Conservation (phyloP, 1,284 basidiomycete genomes). For the Heterobasidion parviporum region DNA sequence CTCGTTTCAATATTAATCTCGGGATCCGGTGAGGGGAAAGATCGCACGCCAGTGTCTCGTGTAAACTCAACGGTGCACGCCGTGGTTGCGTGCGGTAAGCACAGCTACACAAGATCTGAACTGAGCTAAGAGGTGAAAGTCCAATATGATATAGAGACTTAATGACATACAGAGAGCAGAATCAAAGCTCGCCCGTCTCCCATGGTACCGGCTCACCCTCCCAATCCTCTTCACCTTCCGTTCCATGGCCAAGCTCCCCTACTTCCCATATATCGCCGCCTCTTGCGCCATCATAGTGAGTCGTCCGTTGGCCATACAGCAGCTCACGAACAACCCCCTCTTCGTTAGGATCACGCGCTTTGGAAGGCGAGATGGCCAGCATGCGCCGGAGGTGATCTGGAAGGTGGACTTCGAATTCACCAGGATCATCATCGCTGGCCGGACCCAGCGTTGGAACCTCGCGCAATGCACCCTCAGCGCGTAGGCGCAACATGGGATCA, state of each 20-base stretch:
- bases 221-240: constrained; percentile 66
- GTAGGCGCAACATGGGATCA: constrained; percentile 7
- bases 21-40: no score
- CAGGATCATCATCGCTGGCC: constrained; percentile 15
- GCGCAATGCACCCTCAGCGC: constrained; percentile 4
- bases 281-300: constrained; percentile 48
- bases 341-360: constrained; percentile 34
- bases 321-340: constrained; percentile 49
- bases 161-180: constrained; percentile 10
- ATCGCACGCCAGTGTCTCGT: no score
- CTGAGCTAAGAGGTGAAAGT: not conserved
- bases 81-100: no score
- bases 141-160: constrained; percentile 5
- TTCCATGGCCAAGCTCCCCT: constrained; percentile 40
- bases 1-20: not conserved
- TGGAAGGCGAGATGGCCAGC: constrained; percentile 46
- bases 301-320: constrained; percentile 47
- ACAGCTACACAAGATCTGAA: not conserved
- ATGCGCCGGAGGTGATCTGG: constrained; percentile 58
- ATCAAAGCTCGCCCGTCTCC: constrained; percentile 63
- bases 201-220: constrained; percentile 74
- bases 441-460: constrained; percentile 2
- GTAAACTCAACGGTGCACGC: no score
- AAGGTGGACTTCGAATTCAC: constrained; percentile 45
- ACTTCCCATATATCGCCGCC: constrained; percentile 72